Evolutionary conservation across 306 rosid genomes (phyloP).

Genomic region (Gillenia trifoliata): DNA sequence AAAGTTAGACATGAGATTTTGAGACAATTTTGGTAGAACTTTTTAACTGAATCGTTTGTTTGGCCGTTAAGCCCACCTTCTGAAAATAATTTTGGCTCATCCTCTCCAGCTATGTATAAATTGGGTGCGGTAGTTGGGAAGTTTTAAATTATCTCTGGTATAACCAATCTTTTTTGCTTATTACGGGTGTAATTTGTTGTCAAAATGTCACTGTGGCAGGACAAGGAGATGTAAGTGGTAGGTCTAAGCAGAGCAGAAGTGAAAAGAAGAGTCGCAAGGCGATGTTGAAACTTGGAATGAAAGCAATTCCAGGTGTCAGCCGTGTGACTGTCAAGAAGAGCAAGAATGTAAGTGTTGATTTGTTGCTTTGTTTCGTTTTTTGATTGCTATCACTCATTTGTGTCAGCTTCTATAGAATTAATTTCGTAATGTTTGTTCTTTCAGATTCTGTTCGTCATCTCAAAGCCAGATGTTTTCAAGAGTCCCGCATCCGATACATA

Average conservation of each 20-base stretch:
- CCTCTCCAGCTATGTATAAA: neutral
- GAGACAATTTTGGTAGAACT: neutral
- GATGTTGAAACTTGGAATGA: conserved; percentile 88
- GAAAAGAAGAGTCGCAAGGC: conserved; percentile 93
- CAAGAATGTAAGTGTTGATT: conserved; percentile 61
- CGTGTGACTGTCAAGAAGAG: conserved; percentile 81
- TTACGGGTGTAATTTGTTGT: neutral
- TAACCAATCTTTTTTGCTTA: neutral
- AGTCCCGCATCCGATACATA: conserved; percentile 85
- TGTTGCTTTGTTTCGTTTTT: neutral
- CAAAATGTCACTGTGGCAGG: neutral
- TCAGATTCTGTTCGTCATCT: conserved; percentile 78
- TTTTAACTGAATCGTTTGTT: neutral
- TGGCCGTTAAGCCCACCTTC: neutral
- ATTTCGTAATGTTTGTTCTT: neutral
- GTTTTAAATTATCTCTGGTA: neutral
- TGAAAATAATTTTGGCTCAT: neutral
- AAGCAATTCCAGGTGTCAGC: conserved; percentile 72
- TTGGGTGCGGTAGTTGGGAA: neutral
- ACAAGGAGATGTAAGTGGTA: conserved; percentile 63
- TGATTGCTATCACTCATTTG: neutral
- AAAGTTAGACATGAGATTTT: neutral
- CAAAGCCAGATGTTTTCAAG: conserved; percentile 86
- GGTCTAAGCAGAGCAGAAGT: conserved; percentile 87
- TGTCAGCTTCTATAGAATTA: neutral